Conservation (phyloP, 2,329 filamentous ascomycete species). For the Trichocomaceae sp. region DNA sequence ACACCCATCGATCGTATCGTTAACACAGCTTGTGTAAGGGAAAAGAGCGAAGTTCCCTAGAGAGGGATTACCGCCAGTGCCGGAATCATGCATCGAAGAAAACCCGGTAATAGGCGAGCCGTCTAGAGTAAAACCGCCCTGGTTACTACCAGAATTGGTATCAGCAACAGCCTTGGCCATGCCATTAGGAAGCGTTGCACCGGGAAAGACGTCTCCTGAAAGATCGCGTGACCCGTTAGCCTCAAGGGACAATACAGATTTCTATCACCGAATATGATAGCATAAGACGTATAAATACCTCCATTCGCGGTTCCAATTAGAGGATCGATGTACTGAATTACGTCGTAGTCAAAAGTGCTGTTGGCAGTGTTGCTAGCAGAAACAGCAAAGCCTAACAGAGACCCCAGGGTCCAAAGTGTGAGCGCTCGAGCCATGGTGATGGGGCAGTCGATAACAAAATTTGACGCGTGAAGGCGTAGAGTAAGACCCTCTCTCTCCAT, state of each 20-base stretch:
- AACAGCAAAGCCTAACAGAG: conserved; percentile 9
- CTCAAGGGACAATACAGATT: neutral
- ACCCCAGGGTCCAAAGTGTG: conserved; percentile 10
- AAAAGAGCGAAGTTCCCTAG: conserved; percentile 69
- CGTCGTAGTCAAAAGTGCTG: conserved; percentile 30
- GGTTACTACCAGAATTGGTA: conserved; percentile 45
- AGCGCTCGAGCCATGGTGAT: conserved; percentile 10
- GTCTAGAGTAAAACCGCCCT: conserved; percentile 51
- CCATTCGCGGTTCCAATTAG: conserved; percentile 51
- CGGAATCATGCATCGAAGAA: conserved; percentile 45
- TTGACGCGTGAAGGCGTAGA: conserved; percentile 1
- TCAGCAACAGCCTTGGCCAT: conserved; percentile 54
- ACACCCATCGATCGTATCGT: conserved; percentile 57
- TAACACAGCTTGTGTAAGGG: conserved; percentile 55
- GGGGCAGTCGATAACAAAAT: neutral
- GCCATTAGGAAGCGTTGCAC: conserved; percentile 49
- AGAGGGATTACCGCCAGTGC: conserved; percentile 51
- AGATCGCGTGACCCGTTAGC: neutral
- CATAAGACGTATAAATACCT: conserved; percentile 20
- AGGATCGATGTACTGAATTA: conserved; percentile 43
- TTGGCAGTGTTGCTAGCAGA: conserved; percentile 11
- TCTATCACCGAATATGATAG: neutral
- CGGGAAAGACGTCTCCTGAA: conserved; percentile 51
- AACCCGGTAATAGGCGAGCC: conserved; percentile 48
- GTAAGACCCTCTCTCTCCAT: neutral